Conservation (phyloP, 805 yeast species). For the Sugiyamaella boreocaroliniensis region DNA sequence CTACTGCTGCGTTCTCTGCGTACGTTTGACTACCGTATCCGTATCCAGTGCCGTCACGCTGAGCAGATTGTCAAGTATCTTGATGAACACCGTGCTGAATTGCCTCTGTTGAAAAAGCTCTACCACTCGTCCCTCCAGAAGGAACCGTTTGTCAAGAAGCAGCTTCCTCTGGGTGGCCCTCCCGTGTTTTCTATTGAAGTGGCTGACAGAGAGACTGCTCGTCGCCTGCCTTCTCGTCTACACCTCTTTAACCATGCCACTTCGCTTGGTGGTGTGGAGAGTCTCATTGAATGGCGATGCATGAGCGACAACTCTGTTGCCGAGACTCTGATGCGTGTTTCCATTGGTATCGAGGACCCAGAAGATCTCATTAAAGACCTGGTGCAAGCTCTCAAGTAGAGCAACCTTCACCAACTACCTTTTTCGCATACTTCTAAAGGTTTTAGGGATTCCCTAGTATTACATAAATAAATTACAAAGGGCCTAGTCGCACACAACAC, state of each 20-base stretch:
- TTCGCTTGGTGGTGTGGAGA: constrained; percentile 87
- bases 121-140: constrained; percentile 73
- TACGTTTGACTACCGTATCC: constrained; percentile 68
- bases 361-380: constrained; percentile 74
- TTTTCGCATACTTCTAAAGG: no score
- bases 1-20: constrained; percentile 72
- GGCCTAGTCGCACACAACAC: constrained; percentile 36
- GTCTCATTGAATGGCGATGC: constrained; percentile 86
- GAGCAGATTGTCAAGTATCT: constrained; percentile 54
- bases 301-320: constrained; percentile 55
- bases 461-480: background rate
- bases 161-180: constrained; percentile 50
- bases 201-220: constrained; percentile 47
- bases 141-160: constrained; percentile 59
- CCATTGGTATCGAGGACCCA: constrained; percentile 73
- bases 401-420: background rate
- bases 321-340: constrained; percentile 58
- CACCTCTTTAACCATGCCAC: constrained; percentile 84
- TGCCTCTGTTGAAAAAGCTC: constrained; percentile 45
- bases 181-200: constrained; percentile 73
- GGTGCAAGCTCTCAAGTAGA: constrained; percentile 37
- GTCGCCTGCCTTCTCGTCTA: constrained; percentile 54
- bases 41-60: constrained; percentile 59
- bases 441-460: no score
- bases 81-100: constrained; percentile 41